A percentile compares a stretch with the other conserved stretches of the same genome.
These are phyloP conservation scores for Colletotrichum sp. DNA, from an alignment of 2,329 filamentous ascomycete genomes.

Conservation along the genomic window DNA sequence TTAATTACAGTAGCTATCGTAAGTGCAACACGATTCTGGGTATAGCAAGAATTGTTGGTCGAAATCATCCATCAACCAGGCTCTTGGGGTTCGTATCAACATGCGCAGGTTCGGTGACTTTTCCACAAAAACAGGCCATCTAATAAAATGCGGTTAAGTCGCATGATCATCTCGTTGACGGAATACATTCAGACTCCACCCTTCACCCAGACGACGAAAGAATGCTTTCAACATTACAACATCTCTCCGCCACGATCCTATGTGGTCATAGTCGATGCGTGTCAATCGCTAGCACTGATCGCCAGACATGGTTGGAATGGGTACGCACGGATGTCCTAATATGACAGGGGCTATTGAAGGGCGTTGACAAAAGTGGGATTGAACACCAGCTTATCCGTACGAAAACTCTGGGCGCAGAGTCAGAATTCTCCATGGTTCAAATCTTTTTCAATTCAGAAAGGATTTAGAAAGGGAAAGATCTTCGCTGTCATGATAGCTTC, in stretches of 20 bases:
- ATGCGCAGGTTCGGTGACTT: background rate
- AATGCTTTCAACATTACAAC: background rate
- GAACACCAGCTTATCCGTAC: background rate
- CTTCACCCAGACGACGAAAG: background rate
- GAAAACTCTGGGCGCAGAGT: background rate
- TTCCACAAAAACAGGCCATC: background rate
- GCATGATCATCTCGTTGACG: background rate
- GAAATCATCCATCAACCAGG: background rate
- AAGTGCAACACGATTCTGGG: background rate
- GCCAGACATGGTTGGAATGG: background rate
- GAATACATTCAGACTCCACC: background rate
- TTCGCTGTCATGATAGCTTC: background rate
- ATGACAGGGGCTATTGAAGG: background rate
- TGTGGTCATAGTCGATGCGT: background rate
- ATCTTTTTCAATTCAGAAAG: background rate
- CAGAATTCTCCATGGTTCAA: background rate
- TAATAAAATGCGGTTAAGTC: background rate
- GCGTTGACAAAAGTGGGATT: background rate
- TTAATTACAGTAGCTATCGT: background rate
- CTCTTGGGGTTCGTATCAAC: too few species aligned
- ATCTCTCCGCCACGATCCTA: background rate
- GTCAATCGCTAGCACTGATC: background rate
- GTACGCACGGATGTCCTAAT: background rate
- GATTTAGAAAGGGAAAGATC: background rate
- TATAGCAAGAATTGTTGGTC: background rate